Percentiles rank a stretch among this genome's conserved stretches.
Evolutionary conservation across 306 rosid genomes (phyloP).

Genomic region (Fagus crenata): DNA sequence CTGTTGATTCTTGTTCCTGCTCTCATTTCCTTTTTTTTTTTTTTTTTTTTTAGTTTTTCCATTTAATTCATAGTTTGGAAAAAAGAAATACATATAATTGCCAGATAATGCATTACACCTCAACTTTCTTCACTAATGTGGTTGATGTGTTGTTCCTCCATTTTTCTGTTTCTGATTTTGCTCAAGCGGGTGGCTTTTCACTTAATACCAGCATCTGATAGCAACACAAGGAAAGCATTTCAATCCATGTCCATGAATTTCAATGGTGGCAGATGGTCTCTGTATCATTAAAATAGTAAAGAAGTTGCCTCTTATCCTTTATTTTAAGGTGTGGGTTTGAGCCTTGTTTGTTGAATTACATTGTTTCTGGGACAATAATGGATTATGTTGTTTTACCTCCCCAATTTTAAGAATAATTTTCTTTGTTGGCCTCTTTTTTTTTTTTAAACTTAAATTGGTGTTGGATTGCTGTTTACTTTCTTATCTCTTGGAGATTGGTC

Average conservation of each 20-base stretch:
- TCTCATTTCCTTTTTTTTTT: constrained; percentile 9
- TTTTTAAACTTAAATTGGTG: neutral
- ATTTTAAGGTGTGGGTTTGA: neutral
- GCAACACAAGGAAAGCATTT: constrained; percentile 21
- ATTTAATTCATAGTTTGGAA: constrained; percentile 30
- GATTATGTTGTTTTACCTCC: constrained; percentile 8
- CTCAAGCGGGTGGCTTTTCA: constrained; percentile 18
- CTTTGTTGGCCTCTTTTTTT: neutral
- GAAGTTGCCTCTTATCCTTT: neutral
- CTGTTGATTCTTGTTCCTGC: constrained; percentile 29
- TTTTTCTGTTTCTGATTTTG: constrained; percentile 5
- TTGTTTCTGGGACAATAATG: constrained; percentile 6
- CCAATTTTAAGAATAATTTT: constrained; percentile 1
- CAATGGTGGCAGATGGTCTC: constrained; percentile 14
- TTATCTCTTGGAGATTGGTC: neutral
- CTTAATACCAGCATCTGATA: constrained; percentile 27
- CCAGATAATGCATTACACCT: constrained; percentile 26
- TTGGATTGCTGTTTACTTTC: neutral
- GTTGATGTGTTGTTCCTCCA: constrained; percentile 20
- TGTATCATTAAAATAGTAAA: constrained; percentile 12
- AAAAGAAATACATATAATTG: constrained; percentile 32
- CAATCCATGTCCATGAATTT: constrained; percentile 11
- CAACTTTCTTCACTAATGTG: constrained; percentile 22
- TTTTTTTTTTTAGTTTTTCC: neutral
- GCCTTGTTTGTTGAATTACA: neutral